phyloP scores from a whole-genome alignment of 139 green algal species.

The Pycnococcus provasolii region DNA sequence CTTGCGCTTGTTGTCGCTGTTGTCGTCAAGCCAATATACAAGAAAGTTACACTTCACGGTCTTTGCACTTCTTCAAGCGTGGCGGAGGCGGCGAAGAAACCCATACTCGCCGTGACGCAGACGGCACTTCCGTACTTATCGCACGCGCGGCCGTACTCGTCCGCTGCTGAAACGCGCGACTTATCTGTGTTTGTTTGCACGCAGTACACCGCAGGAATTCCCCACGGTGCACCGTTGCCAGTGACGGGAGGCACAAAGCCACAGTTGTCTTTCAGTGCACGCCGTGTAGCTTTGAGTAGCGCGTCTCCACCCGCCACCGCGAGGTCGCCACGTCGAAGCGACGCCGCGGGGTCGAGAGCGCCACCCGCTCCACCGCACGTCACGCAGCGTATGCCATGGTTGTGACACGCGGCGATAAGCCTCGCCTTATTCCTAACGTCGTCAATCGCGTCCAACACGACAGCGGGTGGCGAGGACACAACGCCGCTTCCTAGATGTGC shows the following conservation, averaged over 20 bases:
- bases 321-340: slow-evolving; percentile 1
- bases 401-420: slow-evolving; percentile 9
- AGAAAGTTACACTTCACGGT: no score
- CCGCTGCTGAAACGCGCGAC: slow-evolving; percentile 4
- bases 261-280: not conserved
- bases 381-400: slow-evolving; percentile 1
- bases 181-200: slow-evolving; percentile 2
- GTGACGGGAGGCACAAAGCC: not conserved
- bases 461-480: not conserved
- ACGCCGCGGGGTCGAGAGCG: not conserved
- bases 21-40: no score
- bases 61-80: no score
- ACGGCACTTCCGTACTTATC: not conserved
- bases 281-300: not conserved
- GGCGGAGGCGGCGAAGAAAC: slow-evolving; percentile 5
- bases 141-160: not conserved
- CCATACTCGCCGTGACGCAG: slow-evolving; percentile 11
- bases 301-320: not conserved
- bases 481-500: not conserved
- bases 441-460: slow-evolving; percentile 15
- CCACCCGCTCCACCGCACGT: slow-evolving; percentile 8
- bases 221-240: not conserved
- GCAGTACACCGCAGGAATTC: not conserved
- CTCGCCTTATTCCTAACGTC: slow-evolving; percentile 6
- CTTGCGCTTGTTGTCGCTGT: no score